phyloP scores from a whole-genome alignment of 805 yeast species.

The Metschnikowia aberdeeniae region DNA sequence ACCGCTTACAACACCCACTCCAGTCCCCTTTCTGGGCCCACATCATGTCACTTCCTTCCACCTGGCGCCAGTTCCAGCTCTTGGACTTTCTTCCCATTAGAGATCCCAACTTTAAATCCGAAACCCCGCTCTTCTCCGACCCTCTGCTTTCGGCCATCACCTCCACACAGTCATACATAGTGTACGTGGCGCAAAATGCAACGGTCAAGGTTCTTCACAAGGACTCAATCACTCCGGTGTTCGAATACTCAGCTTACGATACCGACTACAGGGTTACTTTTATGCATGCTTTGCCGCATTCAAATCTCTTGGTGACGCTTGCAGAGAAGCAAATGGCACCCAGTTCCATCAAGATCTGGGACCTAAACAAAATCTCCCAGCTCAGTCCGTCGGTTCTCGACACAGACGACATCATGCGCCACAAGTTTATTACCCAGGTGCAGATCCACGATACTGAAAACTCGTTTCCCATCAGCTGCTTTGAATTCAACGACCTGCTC shows the following conservation, averaged over 20 bases:
- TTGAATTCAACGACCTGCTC: constrained; percentile 50
- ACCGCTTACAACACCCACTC: not conserved
- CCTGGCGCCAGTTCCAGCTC: constrained; percentile 82
- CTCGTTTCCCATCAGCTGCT: constrained; percentile 71
- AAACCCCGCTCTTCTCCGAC: constrained; percentile 72
- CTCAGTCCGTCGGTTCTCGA: constrained; percentile 15
- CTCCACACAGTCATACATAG: constrained; percentile 52
- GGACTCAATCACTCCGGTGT: constrained; percentile 41
- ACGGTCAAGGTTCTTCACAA: constrained; percentile 52
- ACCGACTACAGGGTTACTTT: constrained; percentile 60
- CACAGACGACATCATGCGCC: constrained; percentile 17
- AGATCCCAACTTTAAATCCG: constrained; percentile 71
- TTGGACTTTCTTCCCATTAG: constrained; percentile 78
- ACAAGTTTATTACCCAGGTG: constrained; percentile 56
- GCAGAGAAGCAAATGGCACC: constrained; percentile 76
- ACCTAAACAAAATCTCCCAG: constrained; percentile 48
- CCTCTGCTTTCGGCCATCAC: constrained; percentile 63
- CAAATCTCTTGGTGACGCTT: constrained; percentile 60
- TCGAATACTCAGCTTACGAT: constrained; percentile 61
- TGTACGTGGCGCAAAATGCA: constrained; percentile 54
- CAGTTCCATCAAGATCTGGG: constrained; percentile 67
- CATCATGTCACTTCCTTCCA: constrained; percentile 18
- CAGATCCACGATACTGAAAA: constrained; percentile 68
- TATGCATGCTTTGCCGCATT: constrained; percentile 44
- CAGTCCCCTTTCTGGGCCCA: not conserved